Evolutionary conservation across 192 early-diverging fungal species (phyloP).

Genomic region (Entrophospora sp.): DNA sequence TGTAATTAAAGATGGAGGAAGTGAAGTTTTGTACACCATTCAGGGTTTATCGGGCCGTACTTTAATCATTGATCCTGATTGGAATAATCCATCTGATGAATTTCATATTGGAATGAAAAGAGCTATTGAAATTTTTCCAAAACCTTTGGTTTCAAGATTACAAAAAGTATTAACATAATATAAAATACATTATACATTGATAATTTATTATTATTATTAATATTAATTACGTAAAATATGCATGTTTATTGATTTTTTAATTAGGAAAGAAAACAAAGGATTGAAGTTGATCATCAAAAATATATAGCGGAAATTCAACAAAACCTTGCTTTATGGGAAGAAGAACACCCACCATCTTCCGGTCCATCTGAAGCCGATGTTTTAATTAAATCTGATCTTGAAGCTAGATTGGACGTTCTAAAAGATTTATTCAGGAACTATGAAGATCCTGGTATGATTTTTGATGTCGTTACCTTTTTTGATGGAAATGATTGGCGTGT

Average conservation of each 20-base stretch:
- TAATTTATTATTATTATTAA: not conserved
- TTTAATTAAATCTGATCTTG: slow-evolving; percentile 46
- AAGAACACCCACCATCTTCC: slow-evolving; percentile 22
- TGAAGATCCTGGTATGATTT: slow-evolving; percentile 67
- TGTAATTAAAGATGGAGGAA: slow-evolving; percentile 33
- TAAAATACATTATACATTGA: no score
- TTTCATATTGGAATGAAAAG: slow-evolving; percentile 79
- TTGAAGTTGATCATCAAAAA: slow-evolving; percentile 37
- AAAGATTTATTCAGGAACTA: slow-evolving; percentile 50
- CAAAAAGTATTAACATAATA: slow-evolving; percentile 37
- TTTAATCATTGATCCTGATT: slow-evolving; percentile 56
- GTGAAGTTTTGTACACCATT: slow-evolving; percentile 40
- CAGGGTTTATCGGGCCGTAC: slow-evolving; percentile 67
- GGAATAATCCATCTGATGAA: slow-evolving; percentile 75
- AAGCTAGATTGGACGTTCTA: slow-evolving; percentile 57
- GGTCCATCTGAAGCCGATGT: slow-evolving; percentile 32
- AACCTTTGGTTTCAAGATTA: slow-evolving; percentile 37
- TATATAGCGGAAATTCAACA: slow-evolving; percentile 37
- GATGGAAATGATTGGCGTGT: slow-evolving; percentile 87
- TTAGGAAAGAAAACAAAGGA: slow-evolving; percentile 39
- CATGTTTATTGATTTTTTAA: not conserved
- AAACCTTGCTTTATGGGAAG: slow-evolving; percentile 38
- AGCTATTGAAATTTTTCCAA: slow-evolving; percentile 67
- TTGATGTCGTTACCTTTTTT: slow-evolving; percentile 79
- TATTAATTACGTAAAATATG: not conserved